Base-by-base conservation (phyloP, 169 alveolate species). In the Eimeria zaria region DNA sequence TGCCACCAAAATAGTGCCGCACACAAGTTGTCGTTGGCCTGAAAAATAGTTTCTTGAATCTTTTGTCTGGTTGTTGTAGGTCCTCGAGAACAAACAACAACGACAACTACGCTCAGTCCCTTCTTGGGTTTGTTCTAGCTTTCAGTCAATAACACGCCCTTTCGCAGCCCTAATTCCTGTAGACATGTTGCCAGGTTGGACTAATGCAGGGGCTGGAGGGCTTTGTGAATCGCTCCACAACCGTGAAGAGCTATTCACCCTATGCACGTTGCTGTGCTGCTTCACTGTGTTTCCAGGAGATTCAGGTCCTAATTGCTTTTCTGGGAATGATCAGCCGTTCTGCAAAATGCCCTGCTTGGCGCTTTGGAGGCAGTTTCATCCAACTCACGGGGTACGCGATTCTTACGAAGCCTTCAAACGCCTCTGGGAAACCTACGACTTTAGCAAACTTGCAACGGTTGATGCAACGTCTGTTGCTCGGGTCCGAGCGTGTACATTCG, bases 401-500 rank as follows among this genome's bases (percentile, higher is more conserved):
- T 58, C 92, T 11, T 84, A 84, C 41, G 92, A 84, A 36, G 41
- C 16, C 41, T 84, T 84, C 78, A 36, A 0, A 22, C 30, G 92
- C 48, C n/a, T 58, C 39, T 84, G 92, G 92, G 1, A 33, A 62
- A 60, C 46, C 92, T 84, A 58, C 80, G 92, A 84, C 78, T 84
- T 84, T 41, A 30, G 60, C 39, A 14, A 41, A 33, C 55, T 58
- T 53, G 22, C 80, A 20, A 36, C 41, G 36, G 39, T 84, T 22
- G 60, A 60, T 39, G 8, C 92, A 22, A 11, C 44, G 7, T 64
- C 92, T 5, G 39, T 36, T 4, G 33, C 74, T 33, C 36, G 92
- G 92, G 80, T 58, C 55, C 39, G 60, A 69, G 78, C 92, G 39
- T 84, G 92, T 60, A 84, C 36, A n/a, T 84, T 84, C 92, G 58